These are phyloP conservation scores for Pouteria glomerata DNA, from an alignment of 148 eudicot species.

Conservation along the genomic window DNA sequence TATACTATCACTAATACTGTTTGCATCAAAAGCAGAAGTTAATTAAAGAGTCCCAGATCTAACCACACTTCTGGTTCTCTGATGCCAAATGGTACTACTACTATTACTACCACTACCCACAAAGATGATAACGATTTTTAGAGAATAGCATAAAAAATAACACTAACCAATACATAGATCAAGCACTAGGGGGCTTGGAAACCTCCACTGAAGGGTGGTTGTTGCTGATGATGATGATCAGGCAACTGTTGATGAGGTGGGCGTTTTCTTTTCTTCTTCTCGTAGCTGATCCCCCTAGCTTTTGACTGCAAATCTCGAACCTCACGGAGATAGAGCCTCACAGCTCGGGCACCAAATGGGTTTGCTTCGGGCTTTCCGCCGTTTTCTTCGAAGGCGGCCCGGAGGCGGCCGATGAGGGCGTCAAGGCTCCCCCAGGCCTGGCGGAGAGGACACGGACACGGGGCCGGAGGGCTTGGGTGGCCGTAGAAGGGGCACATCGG, in stretches of 20 bases:
- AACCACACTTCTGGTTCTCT: not conserved
- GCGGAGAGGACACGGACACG: constrained; percentile 32
- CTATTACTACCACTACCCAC: too few species aligned
- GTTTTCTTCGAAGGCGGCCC: constrained; percentile 33
- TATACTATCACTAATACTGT: too few species aligned
- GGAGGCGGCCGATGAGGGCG: constrained; percentile 32
- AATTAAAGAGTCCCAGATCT: not conserved
- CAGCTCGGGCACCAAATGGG: constrained; percentile 33
- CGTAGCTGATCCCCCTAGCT: constrained; percentile 35
- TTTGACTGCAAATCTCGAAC: constrained; percentile 33
- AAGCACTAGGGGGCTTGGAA: too few species aligned
- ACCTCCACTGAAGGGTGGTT: too few species aligned
- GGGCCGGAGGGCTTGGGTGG: constrained; percentile 33
- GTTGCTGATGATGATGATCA: too few species aligned
- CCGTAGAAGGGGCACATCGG: constrained; percentile 32
- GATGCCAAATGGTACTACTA: too few species aligned
- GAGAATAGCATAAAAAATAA: not conserved
- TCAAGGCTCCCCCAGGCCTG: constrained; percentile 40
- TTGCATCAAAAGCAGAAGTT: constrained; percentile 5
- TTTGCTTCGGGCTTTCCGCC: constrained; percentile 30
- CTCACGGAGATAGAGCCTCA: constrained; percentile 26
- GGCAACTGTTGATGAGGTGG: too few species aligned
- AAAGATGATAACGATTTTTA: too few species aligned
- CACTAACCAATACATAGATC: not conserved
- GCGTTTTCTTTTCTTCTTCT: constrained; percentile 31